phyloP scores from a whole-genome alignment of 371 early-diverging fungal genomes.

The Gilbertella persicaria region DNA sequence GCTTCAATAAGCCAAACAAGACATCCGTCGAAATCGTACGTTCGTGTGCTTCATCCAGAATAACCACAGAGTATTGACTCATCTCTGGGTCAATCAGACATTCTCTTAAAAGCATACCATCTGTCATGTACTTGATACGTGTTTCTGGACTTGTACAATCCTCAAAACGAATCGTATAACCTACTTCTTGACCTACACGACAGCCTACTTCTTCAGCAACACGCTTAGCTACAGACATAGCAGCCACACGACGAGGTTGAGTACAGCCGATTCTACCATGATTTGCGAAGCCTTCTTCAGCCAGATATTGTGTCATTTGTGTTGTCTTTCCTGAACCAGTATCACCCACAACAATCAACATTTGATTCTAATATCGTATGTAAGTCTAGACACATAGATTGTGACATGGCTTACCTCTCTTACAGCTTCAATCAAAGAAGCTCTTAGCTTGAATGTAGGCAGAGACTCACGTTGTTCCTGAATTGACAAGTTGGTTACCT shows the following conservation, averaged over 20 bases:
- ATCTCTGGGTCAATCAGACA: constrained; percentile 87
- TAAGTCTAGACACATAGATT: no score
- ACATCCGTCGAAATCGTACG: constrained; percentile 97
- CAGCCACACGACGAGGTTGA: constrained; percentile 99
- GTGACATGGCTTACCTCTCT: constrained; percentile 44
- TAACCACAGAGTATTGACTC: constrained; percentile 89
- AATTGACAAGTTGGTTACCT: constrained; percentile 84
- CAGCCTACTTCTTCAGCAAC: constrained; percentile 98
- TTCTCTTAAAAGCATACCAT: constrained; percentile 99
- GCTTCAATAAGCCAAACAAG: constrained; percentile 94
- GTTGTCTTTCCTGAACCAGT: constrained; percentile 99
- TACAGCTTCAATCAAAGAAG: constrained; percentile 80
- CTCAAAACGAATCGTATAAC: constrained; percentile 99
- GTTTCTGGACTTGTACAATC: constrained; percentile 95
- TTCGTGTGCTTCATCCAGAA: constrained; percentile 99
- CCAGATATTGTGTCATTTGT: constrained; percentile 98
- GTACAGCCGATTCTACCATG: constrained; percentile 96
- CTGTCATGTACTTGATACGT: constrained; percentile 99
- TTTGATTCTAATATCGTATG: constrained; percentile 67
- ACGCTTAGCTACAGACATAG: constrained; percentile 98
- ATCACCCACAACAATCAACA: constrained; percentile 93
- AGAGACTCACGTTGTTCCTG: constrained; percentile 91
- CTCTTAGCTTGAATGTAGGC: constrained; percentile 87
- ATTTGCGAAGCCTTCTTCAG: constrained; percentile 88
- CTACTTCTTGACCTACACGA: constrained; percentile 93